phyloP scores from a whole-genome alignment of 192 early-diverging fungal genomes.

The Coemansia sp. region DNA sequence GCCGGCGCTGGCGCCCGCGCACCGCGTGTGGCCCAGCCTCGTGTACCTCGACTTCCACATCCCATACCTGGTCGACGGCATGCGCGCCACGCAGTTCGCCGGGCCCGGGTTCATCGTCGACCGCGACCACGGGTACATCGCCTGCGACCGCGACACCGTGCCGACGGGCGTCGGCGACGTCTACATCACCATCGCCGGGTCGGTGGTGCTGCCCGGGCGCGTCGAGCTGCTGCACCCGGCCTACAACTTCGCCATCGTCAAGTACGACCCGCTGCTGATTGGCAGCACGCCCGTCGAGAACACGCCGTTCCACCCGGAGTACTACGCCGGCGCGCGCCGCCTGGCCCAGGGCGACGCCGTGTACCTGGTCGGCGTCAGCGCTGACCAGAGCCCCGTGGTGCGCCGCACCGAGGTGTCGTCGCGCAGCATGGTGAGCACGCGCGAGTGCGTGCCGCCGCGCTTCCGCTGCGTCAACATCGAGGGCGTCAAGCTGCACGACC shows the following conservation, averaged over 20 bases:
- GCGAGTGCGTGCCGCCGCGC: constrained; percentile 71
- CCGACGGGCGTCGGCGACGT: constrained; percentile 88
- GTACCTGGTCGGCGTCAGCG: constrained; percentile 64
- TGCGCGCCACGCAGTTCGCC: constrained; percentile 63
- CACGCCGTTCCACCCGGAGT: constrained; percentile 52
- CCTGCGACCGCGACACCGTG: constrained; percentile 88
- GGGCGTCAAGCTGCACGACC: constrained; percentile 72
- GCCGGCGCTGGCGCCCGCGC: constrained; percentile 69
- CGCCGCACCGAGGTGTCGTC: constrained; percentile 44
- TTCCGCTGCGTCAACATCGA: constrained; percentile 81
- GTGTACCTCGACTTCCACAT: constrained; percentile 82
- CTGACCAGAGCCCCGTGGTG: constrained; percentile 66
- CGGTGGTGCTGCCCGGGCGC: constrained; percentile 81
- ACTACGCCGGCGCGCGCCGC: constrained; percentile 21
- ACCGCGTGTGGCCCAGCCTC: constrained; percentile 76
- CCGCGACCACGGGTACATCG: constrained; percentile 72
- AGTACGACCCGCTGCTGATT: constrained; percentile 74
- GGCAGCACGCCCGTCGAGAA: constrained; percentile 74
- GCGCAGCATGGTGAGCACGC: constrained; percentile 63
- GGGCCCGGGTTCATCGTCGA: constrained; percentile 79
- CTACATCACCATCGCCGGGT: constrained; percentile 86
- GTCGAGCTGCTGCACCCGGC: constrained; percentile 87
- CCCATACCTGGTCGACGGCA: constrained; percentile 79
- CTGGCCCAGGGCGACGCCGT: constrained; percentile 62
- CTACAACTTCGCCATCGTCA: constrained; percentile 85